Conservation (phyloP, 2,329 filamentous ascomycete genomes). For the Claviceps sp. region DNA sequence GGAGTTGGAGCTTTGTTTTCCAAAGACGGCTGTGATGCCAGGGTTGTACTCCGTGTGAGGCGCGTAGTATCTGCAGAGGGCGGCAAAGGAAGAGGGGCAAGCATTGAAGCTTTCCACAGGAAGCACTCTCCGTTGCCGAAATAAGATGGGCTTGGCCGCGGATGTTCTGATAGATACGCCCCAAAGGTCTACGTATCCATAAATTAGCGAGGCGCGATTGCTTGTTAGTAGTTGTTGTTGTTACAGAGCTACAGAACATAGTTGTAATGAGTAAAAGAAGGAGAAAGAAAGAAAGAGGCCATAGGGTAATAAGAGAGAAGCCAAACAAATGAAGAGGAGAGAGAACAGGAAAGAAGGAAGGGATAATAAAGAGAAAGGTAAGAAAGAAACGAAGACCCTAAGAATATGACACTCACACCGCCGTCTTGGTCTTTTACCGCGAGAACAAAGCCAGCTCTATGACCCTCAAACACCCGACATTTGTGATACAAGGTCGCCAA, state of each 20-base stretch:
- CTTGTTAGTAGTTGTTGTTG: not conserved
- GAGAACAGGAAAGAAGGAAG: not conserved
- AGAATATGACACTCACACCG: slow-evolving; percentile 40
- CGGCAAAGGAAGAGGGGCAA: slow-evolving; percentile 39
- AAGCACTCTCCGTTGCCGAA: slow-evolving; percentile 95
- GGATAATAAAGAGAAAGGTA: not conserved
- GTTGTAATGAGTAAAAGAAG: not conserved
- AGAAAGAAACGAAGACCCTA: too few relatives aligned
- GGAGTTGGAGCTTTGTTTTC: slow-evolving; percentile 13
- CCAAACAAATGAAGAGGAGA: not conserved
- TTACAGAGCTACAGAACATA: not conserved
- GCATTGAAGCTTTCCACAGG: slow-evolving; percentile 46
- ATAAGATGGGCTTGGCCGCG: slow-evolving; percentile 70
- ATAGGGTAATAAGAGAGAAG: not conserved
- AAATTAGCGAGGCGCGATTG: not conserved
- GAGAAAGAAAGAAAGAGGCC: not conserved
- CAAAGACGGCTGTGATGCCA: slow-evolving; percentile 13
- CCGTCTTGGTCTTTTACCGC: slow-evolving; percentile 69
- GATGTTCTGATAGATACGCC: slow-evolving; percentile 83
- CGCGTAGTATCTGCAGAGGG: slow-evolving; percentile 38
- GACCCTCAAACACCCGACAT: slow-evolving; percentile 51
- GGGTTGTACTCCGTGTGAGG: slow-evolving; percentile 28
- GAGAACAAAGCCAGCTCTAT: slow-evolving; percentile 77
- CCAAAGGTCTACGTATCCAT: slow-evolving; percentile 54
- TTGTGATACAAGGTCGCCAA: slow-evolving; percentile 75